Evolutionary conservation across 2,329 filamentous ascomycete species (phyloP), one percentile per base, ranked within the genome.

Genomic region (Leptographium galeiforme): DNA sequence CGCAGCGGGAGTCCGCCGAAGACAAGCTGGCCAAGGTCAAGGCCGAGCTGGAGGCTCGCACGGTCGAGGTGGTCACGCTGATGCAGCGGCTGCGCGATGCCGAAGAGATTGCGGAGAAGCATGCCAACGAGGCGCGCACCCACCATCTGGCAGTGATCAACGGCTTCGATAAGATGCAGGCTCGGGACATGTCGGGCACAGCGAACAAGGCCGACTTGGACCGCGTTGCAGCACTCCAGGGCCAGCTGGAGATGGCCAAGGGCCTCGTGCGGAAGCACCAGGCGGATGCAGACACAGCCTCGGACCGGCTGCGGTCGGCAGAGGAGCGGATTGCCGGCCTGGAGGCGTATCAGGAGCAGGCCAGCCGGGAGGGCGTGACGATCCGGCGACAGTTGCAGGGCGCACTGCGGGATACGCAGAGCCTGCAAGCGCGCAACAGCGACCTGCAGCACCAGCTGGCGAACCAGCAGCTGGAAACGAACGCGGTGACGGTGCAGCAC

Each of bases 321-420:
- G 94, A 98, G 69, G 94, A 97, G 71, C 84, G 93, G 44, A 97
- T 98, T 66, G 94, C 93, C 6, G 93, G 93, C 8, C 77, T 98
- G 4, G 93, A 98, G 67, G 88, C 89, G 33, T 97, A 97, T 66
- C 93, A 98, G 69, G 93, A 98, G 65, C 93, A 98, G 68, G 86
- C 90, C 5, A 97, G 90, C 67, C 81, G 93, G 46, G 94, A 98
- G 67, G 89, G 89, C 49, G 82, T 98, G 53, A 81, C 84, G 39
- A 89, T 97, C 59, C 82, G 93, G 53, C 84, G 93, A 64, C 91
- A 97, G 64, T 77, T 98, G 52, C 93, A 97, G 66, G 77, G 82
- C 32, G 82, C 87, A 6, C 75, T 95, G 66, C 85, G 84, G 59
- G 91, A 98, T 55, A 82, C 85, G 14, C 89, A 95, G 65, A 75